phyloP scores from a whole-genome alignment of 2,329 filamentous ascomycete species.

The Macrophomina pseudophaseolina region DNA sequence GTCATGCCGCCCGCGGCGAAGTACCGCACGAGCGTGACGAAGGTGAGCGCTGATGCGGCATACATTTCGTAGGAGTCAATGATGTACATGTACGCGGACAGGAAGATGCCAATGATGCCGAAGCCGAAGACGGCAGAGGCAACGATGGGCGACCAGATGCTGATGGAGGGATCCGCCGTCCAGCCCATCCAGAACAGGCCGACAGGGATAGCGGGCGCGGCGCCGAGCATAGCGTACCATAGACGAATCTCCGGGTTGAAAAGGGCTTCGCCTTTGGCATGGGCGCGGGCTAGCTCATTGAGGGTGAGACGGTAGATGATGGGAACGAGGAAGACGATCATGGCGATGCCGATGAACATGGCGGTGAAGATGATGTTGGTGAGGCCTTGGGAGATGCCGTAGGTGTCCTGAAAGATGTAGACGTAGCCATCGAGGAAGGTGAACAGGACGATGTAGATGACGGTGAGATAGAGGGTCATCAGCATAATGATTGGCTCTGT shows the following conservation, averaged over 20 bases:
- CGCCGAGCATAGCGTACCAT: constrained; percentile 58
- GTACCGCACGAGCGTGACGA: constrained; percentile 48
- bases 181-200: constrained; percentile 65
- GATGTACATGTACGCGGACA: constrained; percentile 59
- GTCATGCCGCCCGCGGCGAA: constrained; percentile 49
- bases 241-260: constrained; percentile 60
- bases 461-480: constrained; percentile 57
- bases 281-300: constrained; percentile 48
- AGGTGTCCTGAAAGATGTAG: constrained; percentile 57
- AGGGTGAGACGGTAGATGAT: constrained; percentile 53
- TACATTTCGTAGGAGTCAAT: constrained; percentile 63
- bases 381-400: constrained; percentile 52
- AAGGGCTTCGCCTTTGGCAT: constrained; percentile 42
- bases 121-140: constrained; percentile 60
- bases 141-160: constrained; percentile 57
- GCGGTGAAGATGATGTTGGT: constrained; percentile 56
- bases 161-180: constrained; percentile 53
- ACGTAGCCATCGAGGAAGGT: constrained; percentile 59
- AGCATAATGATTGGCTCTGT: constrained; percentile 56
- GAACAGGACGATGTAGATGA: constrained; percentile 61
- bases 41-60: constrained; percentile 55
- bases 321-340: constrained; percentile 48
- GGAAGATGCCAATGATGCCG: constrained; percentile 56
- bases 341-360: constrained; percentile 51
- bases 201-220: constrained; percentile 55